Conservation (phyloP, 2,329 filamentous ascomycete genomes). For the Calonectria crousiana region DNA sequence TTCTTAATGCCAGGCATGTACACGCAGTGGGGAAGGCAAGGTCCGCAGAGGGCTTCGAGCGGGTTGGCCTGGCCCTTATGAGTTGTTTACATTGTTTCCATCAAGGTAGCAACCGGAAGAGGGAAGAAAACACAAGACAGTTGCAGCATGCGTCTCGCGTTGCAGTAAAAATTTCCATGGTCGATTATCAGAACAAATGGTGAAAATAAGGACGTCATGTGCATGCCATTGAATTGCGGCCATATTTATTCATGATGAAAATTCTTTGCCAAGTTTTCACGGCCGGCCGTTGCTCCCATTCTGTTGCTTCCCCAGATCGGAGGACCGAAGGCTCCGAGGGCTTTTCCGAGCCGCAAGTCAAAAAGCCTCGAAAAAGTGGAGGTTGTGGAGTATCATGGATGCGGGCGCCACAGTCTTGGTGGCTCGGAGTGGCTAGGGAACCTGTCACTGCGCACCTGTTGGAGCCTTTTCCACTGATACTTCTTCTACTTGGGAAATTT, state of each 20-base stretch:
- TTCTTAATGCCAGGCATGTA: background rate
- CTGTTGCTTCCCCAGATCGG: constrained; percentile 23
- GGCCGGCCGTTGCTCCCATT: background rate
- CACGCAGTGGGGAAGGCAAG: background rate
- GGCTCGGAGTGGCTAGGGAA: constrained; percentile 41
- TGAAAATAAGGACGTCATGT: background rate
- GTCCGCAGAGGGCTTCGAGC: background rate
- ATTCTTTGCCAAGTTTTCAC: background rate
- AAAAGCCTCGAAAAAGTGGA: constrained; percentile 46
- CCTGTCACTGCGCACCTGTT: constrained; percentile 36
- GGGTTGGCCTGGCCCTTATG: background rate
- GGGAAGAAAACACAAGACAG: background rate
- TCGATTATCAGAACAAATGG: background rate
- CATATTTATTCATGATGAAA: background rate
- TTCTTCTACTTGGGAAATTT: constrained; percentile 26
- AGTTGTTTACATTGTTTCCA: constrained; percentile 12
- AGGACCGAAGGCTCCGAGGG: constrained; percentile 48
- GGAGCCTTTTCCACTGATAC: constrained; percentile 38
- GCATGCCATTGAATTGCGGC: background rate
- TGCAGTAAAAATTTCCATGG: background rate
- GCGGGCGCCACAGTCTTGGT: constrained; percentile 30
- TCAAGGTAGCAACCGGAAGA: constrained; percentile 31
- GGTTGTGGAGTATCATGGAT: constrained; percentile 30
- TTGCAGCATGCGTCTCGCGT: background rate
- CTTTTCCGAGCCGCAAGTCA: constrained; percentile 31